phyloP scores from a whole-genome alignment of 2,329 filamentous ascomycete genomes.

The Proliferodiscus dingleyae region DNA sequence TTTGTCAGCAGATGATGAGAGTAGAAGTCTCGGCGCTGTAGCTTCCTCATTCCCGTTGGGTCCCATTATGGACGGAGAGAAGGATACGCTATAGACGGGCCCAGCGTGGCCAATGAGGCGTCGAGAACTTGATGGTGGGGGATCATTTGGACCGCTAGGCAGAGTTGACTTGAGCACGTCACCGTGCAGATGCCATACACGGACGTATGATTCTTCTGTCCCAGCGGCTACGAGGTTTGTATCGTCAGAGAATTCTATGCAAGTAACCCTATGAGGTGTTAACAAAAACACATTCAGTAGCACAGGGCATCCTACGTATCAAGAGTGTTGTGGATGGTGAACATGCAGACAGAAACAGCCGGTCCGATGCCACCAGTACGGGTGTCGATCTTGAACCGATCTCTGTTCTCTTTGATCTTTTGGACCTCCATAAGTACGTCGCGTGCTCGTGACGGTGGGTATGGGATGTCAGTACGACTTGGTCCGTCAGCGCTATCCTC shows the following conservation, averaged over 20 bases:
- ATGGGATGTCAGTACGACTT: conserved; percentile 70
- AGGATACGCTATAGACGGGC: conserved; percentile 83
- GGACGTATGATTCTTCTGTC: conserved; percentile 91
- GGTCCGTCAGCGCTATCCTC: conserved; percentile 86
- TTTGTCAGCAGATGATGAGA: conserved; percentile 83
- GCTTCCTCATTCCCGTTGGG: conserved; percentile 31
- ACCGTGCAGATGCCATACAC: conserved; percentile 88
- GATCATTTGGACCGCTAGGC: conserved; percentile 53
- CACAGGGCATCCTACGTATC: conserved; percentile 62
- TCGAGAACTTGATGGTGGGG: conserved; percentile 66
- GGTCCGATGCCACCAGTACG: conserved; percentile 79
- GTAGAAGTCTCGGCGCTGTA: conserved; percentile 66
- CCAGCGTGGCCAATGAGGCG: conserved; percentile 82
- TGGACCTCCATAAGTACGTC: conserved; percentile 94
- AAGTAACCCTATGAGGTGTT: conserved; percentile 62
- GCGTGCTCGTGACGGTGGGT: conserved; percentile 80
- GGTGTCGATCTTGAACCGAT: conserved; percentile 83
- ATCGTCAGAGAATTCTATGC: conserved; percentile 92
- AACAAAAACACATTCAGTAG: conserved; percentile 3
- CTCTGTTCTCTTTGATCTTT: conserved; percentile 86
- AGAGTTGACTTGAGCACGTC: conserved; percentile 68
- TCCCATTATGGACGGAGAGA: conserved; percentile 50
- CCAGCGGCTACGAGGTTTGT: conserved; percentile 81
- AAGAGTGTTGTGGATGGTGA: conserved; percentile 95
- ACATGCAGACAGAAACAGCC: conserved; percentile 88